These are phyloP conservation scores for Aspergillus quadricinctus DNA, from an alignment of 2,329 filamentous ascomycete species.

Conservation along the genomic window DNA sequence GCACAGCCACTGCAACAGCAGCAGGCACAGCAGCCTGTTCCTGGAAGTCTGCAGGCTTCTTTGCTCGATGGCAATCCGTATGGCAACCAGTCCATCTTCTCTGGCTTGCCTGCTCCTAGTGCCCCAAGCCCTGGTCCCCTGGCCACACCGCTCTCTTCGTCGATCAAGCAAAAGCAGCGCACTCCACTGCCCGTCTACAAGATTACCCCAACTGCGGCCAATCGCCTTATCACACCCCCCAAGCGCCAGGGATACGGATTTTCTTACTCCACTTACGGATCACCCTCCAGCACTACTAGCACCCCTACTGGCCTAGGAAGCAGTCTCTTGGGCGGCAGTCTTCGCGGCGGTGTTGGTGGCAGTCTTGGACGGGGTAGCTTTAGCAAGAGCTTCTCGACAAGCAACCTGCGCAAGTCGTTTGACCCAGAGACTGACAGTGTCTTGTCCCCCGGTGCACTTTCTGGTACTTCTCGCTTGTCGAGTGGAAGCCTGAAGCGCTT, in stretches of 20 bases:
- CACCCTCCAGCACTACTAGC: constrained; percentile 66
- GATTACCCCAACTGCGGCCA: constrained; percentile 74
- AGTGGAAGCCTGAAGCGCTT: constrained; percentile 78
- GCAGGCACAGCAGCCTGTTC: constrained; percentile 41
- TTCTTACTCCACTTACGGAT: constrained; percentile 87
- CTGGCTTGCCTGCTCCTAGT: constrained; percentile 61
- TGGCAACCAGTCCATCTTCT: constrained; percentile 81
- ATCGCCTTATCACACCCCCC: constrained; percentile 76
- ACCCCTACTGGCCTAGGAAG: constrained; percentile 64
- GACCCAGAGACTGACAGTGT: constrained; percentile 76
- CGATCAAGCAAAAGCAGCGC: constrained; percentile 70
- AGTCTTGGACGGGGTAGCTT: constrained; percentile 64
- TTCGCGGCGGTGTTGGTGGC: constrained; percentile 37
- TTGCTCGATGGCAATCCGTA: constrained; percentile 83
- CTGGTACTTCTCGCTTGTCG: constrained; percentile 62
- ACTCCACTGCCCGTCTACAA: constrained; percentile 83
- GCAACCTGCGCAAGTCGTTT: constrained; percentile 76
- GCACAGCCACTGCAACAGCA: constrained; percentile 50
- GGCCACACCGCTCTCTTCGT: constrained; percentile 78
- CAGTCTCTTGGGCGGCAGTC: constrained; percentile 52
- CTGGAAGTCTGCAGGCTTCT: constrained; percentile 64
- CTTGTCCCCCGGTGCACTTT: constrained; percentile 78
- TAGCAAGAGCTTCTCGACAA: constrained; percentile 83
- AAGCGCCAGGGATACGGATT: constrained; percentile 82
- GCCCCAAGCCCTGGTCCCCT: constrained; percentile 76